Conservation (phyloP, 257 asterid species). For the Solanum dulcamara region DNA sequence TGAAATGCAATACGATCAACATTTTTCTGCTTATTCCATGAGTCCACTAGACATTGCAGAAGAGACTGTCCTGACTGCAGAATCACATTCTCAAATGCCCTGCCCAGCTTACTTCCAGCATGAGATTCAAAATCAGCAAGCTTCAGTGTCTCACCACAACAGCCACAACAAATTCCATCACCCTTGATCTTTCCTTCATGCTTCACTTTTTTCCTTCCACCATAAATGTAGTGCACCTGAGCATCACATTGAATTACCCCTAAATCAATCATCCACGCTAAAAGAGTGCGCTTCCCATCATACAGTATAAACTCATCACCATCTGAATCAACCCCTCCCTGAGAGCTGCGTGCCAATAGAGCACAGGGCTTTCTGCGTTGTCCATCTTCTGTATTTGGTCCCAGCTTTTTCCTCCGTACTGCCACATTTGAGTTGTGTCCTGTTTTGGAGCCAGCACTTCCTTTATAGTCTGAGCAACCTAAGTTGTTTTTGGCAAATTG, state of each 20-base stretch:
- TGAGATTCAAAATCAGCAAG: conserved; percentile 56
- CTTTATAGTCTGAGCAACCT: background rate
- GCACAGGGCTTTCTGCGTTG: conserved; percentile 23
- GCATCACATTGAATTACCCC: conserved; percentile 49
- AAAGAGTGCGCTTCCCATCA: conserved; percentile 54
- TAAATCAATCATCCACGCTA: conserved; percentile 83
- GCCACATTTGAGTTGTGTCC: background rate
- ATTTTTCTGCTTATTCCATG: conserved; percentile 64
- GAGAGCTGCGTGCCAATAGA: conserved; percentile 60
- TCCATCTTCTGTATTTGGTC: conserved; percentile 13
- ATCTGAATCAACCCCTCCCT: conserved; percentile 32
- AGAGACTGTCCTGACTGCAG: conserved; percentile 67
- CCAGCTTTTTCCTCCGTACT: conserved; percentile 13
- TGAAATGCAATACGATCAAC: conserved; percentile 36
- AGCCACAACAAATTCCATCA: conserved; percentile 75
- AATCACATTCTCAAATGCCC: conserved; percentile 36
- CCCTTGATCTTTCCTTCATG: conserved; percentile 53
- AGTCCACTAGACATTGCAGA: conserved; percentile 53
- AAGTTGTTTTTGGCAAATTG: background rate
- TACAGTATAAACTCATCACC: conserved; percentile 32
- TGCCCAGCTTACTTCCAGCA: conserved; percentile 44
- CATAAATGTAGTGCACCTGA: conserved; percentile 46
- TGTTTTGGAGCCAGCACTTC: background rate
- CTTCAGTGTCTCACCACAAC: conserved; percentile 46
- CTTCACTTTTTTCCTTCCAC: conserved; percentile 18